Evolutionary conservation across 345 rosid genomes (phyloP).

Genomic region (Melaleuca alternifolia): DNA sequence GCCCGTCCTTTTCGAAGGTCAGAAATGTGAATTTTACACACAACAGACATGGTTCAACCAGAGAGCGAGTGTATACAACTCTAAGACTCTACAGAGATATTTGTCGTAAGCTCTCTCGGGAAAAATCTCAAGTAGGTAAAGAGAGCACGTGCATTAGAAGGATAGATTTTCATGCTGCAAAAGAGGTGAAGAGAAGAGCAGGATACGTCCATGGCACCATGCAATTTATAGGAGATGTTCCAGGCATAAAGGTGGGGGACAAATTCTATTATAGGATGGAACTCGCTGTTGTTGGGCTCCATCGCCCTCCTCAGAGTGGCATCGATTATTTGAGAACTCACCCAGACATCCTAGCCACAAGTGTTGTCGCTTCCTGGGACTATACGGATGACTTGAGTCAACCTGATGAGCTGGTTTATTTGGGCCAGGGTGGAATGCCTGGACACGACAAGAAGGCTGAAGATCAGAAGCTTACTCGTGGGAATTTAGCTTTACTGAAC

Average conservation of each 20-base stretch:
- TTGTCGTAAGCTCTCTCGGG: neutral
- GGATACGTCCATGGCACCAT: neutral
- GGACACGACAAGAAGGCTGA: neutral
- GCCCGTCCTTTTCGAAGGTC: neutral
- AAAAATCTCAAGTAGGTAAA: neutral
- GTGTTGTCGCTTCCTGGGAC: constrained; percentile 7
- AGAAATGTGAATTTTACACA: neutral
- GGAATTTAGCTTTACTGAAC: constrained; percentile 11
- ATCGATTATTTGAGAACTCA: neutral
- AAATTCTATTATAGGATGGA: constrained; percentile 10
- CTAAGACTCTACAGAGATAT: neutral
- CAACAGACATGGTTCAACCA: neutral
- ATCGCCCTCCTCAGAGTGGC: neutral
- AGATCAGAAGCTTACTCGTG: constrained; percentile 11
- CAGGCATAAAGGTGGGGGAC: constrained; percentile 12
- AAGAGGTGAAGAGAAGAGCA: neutral
- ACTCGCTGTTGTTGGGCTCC: constrained; percentile 3
- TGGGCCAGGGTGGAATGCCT: constrained; percentile 9
- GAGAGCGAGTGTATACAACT: neutral
- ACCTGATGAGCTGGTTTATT: constrained; percentile 6
- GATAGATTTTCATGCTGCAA: neutral
- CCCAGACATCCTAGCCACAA: neutral
- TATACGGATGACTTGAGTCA: neutral
- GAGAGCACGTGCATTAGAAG: neutral
- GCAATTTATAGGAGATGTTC: constrained; percentile 1